Evolutionary conservation across 2,329 filamentous ascomycete genomes (phyloP).

Genomic region (Aspergillus sp.): DNA sequence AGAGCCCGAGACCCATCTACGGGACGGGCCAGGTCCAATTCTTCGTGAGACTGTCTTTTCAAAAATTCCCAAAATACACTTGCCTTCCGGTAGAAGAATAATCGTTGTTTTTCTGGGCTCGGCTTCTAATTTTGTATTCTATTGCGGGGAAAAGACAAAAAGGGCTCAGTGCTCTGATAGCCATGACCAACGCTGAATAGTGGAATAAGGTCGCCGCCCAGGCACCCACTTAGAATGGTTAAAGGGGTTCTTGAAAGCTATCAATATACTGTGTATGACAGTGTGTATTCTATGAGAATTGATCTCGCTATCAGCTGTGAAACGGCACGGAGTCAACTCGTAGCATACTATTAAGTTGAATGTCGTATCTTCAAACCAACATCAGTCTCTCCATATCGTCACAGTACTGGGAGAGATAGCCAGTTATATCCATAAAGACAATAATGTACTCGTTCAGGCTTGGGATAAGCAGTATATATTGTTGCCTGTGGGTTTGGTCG

Average conservation of each 20-base stretch:
- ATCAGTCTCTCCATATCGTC: not conserved
- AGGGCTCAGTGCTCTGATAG: not conserved
- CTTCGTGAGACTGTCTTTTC: not conserved
- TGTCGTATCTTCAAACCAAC: conserved; percentile 1
- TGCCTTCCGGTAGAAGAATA: too few relatives aligned
- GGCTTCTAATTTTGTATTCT: not conserved
- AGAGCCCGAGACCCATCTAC: too few relatives aligned
- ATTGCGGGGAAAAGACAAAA: not conserved
- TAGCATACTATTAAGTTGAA: not conserved
- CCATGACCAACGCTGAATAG: not conserved
- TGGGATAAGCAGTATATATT: not conserved
- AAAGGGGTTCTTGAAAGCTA: not conserved
- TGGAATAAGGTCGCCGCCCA: not conserved
- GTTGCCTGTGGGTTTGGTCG: not conserved
- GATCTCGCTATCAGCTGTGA: conserved; percentile 2
- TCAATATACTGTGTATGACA: conserved; percentile 5
- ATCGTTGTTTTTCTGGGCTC: too few relatives aligned
- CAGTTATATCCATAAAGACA: not conserved
- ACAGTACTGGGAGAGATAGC: conserved; percentile 6
- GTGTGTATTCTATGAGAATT: conserved; percentile 5
- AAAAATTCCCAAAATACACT: not conserved
- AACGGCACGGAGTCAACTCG: conserved; percentile 1
- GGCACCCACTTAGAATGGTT: not conserved
- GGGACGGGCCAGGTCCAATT: not conserved
- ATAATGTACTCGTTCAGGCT: conserved; percentile 1